Base-by-base conservation (phyloP, 2,329 filamentous ascomycete genomes). In the Chaetomiaceae sp. region DNA sequence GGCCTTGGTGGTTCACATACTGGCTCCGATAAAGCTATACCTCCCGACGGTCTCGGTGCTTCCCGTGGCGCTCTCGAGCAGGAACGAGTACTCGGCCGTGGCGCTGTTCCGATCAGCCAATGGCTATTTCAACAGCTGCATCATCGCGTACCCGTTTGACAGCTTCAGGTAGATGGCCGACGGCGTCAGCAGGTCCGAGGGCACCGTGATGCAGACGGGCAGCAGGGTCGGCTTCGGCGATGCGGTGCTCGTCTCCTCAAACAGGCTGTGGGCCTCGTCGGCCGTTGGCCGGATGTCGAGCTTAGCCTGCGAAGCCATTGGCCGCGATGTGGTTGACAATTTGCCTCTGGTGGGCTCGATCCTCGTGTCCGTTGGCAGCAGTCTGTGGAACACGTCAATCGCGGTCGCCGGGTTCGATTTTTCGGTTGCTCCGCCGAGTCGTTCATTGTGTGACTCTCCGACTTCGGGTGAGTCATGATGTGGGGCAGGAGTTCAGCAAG, bases 101-200 rank as follows among this genome's bases (percentile, higher is more conserved):
- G 61, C 55, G 17, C 59, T 65, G 54, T 19, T 23, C 33, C 44
- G n/a, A 36, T 38, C 15, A 46, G 33, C n/a, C 25, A 43, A 51
- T 25, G 52, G 27, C 14, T n/a, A n/a, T 9, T 15, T 11, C 23
- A 22, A 33, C 23, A 9, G 19, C 14, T n/a, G 31, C 15, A 51
- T 15, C 17, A 31, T 40, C 11, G 34, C 57, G 27, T 55, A 61
- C 59, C 61, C 61, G 58, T 84, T 80, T 33, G 89, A 86, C 62
- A 96, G 80, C 73, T 96, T 97, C 61, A 99, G 81, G 72, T 97
- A 99, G 63, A 95, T 92, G 58, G 89, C 83, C n/a, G 90, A 92
- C 3, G 94, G 94, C 1, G 92, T 99, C 69, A 97, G 81, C 62
- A 97, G 85, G 71, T 96, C 92, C 63, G 92, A 92, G 6, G 90